Evolutionary conservation across 2,329 filamentous ascomycete genomes (phyloP), one percentile per base, ranked within the genome.

Genomic region (Chalara sp.): DNA sequence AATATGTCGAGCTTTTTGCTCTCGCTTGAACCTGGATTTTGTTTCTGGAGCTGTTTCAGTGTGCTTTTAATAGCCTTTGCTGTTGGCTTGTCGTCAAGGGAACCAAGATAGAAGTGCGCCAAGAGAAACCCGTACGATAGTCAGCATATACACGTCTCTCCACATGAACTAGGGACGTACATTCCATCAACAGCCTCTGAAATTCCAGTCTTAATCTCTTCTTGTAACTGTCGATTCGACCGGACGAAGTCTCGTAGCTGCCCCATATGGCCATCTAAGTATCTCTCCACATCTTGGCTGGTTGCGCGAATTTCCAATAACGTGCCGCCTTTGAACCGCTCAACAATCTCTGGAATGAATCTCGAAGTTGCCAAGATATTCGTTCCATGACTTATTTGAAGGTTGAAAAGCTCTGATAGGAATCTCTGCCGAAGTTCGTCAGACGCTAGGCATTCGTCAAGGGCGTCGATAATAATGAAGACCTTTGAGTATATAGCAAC

Each of bases 91-190:
- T 56, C 58, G 11, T 48, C 41, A 1, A 69, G 55, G 2, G 63
- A 64, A 35, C 64, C 61, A 2, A 65, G 5, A 68, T 49, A 35
- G 49, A 73, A 62, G n/a, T 67, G 56, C n/a, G 68, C 70, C 10
- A 53, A 41, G 1, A 54, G 44, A 29, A 54, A 54, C 52, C 52
- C 51, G 43, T 8, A 39, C 35, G 8, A 39, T 6, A 5, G 41
- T 35, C 28, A 32, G 13, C 43, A 32, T 44, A 29, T 29, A 32
- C 32, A 28, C 32, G 42, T 31, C 5, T 28, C 13, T 32, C 29
- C 31, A 37, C 30, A 30, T 31, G 8, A 45, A 48, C 7, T 28
- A 43, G 29, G n/a, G n/a, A 59, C 61, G 39, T 56, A 66, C 63
- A 67, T 67, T 48, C 63, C 64, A 42, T 64, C 54, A 1, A 58